Base-by-base conservation (phyloP, 768 basidiomycete species). In the Termitomyces titanicus region DNA sequence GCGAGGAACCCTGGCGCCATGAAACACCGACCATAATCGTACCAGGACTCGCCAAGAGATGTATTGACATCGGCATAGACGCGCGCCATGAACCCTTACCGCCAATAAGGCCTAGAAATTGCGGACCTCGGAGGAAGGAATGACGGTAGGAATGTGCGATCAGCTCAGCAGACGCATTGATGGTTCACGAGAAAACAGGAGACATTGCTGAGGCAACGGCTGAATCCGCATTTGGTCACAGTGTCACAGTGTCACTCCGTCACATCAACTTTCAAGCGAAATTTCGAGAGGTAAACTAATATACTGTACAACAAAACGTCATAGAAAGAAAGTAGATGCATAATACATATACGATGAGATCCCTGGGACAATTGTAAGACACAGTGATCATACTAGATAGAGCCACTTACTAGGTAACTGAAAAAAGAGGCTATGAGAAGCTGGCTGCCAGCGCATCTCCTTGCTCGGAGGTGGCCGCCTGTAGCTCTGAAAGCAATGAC, bases 401-500 rank as follows among this genome's bases (percentile, higher is more conserved):
- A 46, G 40, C 7, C 7, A 51, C 40, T 56, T 38, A 48, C 44
- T 51, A 34, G 11, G 38, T 39, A 37, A 55, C 31, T 27, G 31
- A 46, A 12, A 34, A 52, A 40, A 24, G 22, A 20, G 56, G 44
- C 54, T 62, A 65, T 47, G 54, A 61, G 43, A 49, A 37, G 47
- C 47, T 22, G 24, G 17, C 34, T 47, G 15, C 15, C 34, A 25
- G 17, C 25, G 33, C 4, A n/a, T 62, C 55, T n/a, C 66, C 68
- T 51, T 70, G 70, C 56, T 76, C 79, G 43, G 78, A 71, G 37
- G 73, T 65, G 12, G 76, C 77, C 12, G 80, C 77, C 64, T 83
- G 81, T 44, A 90, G 68, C 58, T 80, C 78, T 48, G 85, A 81
- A 44, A 96, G 77, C 52, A 94, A 82, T 33, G 84, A 73, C 3